phyloP scores from a whole-genome alignment of 2,329 filamentous ascomycete genomes.

The Blumeria hordei region DNA sequence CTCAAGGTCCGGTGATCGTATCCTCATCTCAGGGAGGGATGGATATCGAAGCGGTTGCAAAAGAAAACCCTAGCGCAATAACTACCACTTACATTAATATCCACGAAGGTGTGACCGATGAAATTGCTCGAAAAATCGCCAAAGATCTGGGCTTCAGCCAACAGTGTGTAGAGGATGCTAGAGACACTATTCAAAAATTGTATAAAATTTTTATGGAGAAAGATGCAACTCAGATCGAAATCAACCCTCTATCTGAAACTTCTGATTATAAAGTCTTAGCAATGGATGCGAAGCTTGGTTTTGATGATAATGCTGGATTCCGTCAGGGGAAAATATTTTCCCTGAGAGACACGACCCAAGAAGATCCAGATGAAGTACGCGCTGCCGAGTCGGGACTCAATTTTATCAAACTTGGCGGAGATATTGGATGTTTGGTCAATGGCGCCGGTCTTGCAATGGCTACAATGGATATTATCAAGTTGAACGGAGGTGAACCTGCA shows the following conservation, averaged over 20 bases:
- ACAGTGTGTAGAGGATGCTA: slow-evolving; percentile 89
- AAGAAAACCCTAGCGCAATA: slow-evolving; percentile 92
- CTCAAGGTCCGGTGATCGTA: slow-evolving; percentile 83
- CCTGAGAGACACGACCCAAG: slow-evolving; percentile 84
- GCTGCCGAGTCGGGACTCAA: slow-evolving; percentile 86
- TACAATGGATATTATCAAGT: slow-evolving; percentile 99
- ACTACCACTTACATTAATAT: slow-evolving; percentile 85
- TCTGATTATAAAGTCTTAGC: slow-evolving; percentile 94
- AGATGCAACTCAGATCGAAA: slow-evolving; percentile 97
- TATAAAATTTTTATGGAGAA: slow-evolving; percentile 98
- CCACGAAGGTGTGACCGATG: slow-evolving; percentile 82
- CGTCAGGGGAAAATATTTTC: slow-evolving; percentile 85
- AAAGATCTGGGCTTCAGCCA: slow-evolving; percentile 89
- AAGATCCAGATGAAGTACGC: slow-evolving; percentile 93
- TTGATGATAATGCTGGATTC: slow-evolving; percentile 98
- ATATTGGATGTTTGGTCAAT: slow-evolving; percentile 98
- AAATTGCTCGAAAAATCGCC: slow-evolving; percentile 75
- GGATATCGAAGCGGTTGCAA: slow-evolving; percentile 96
- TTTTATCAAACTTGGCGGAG: slow-evolving; percentile 99
- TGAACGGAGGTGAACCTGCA: slow-evolving; percentile 84
- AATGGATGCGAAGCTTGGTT: slow-evolving; percentile 98
- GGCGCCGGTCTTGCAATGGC: slow-evolving; percentile 98
- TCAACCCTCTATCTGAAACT: slow-evolving; percentile 96
- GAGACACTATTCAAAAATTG: slow-evolving; percentile 91
- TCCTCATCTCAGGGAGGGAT: slow-evolving; percentile 96